phyloP scores from a whole-genome alignment of 805 yeast genomes.

The Barnettozyma sucrosica region DNA sequence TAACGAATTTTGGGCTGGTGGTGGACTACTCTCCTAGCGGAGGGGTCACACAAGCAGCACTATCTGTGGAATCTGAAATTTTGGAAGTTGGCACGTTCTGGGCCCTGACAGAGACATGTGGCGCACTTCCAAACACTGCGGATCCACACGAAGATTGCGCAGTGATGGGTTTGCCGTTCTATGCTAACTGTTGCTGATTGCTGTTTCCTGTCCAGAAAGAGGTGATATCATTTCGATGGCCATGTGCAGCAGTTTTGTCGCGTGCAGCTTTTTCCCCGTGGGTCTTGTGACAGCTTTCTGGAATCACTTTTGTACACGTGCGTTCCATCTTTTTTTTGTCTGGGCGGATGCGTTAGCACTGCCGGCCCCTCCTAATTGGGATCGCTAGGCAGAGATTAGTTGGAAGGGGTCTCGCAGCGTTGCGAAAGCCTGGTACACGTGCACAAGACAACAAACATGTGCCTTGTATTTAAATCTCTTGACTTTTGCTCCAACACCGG shows the following conservation, averaged over 20 bases:
- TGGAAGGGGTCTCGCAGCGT: neutral
- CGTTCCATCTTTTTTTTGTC: neutral
- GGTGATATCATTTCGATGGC: neutral
- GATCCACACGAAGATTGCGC: no score
- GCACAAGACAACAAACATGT: neutral
- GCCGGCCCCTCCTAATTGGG: neutral
- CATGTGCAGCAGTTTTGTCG: neutral
- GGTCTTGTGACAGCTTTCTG: constrained; percentile 1
- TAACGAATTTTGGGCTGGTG: no score
- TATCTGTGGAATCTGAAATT: no score
- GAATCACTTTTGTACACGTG: neutral
- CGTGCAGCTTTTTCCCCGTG: neutral
- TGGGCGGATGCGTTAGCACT: no score
- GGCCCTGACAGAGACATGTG: no score
- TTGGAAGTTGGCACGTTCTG: no score
- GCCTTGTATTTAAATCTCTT: neutral
- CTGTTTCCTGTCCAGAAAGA: no score
- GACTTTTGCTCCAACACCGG: neutral
- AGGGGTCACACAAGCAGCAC: no score
- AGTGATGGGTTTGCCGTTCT: no score
- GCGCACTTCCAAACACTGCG: no score
- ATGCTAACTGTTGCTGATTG: neutral
- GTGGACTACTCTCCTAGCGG: no score
- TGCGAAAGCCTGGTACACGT: neutral
- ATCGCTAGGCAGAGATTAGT: neutral